These are phyloP conservation scores for Nemania diffusa DNA, from an alignment of 2,329 filamentous ascomycete species.

Conservation along the genomic window DNA sequence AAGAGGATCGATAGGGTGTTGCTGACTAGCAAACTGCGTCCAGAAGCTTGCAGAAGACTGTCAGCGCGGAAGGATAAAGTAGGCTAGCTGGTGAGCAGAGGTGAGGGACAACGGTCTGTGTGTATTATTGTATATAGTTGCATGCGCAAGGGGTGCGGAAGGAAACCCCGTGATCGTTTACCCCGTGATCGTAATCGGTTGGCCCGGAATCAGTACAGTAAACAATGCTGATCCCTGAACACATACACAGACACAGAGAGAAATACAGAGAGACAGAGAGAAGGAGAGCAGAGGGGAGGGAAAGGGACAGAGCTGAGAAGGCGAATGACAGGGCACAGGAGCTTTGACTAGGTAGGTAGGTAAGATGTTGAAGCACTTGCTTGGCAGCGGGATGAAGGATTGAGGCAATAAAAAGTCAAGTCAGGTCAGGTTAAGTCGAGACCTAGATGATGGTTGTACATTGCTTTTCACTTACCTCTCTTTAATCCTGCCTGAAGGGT, in stretches of 20 bases:
- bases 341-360: background rate
- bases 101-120: background rate
- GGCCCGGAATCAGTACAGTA: constrained; percentile 28
- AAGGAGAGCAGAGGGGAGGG: background rate
- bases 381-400: constrained; percentile 4
- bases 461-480: constrained; percentile 26
- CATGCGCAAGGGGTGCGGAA: background rate
- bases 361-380: constrained; percentile 1
- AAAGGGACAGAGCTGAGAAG: background rate
- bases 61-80: constrained; percentile 6
- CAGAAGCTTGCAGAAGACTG: background rate
- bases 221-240: constrained; percentile 1
- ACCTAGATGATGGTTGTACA: background rate
- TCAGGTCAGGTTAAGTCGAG: no score
- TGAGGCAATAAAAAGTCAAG: constrained; percentile 29
- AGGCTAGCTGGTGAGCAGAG: background rate
- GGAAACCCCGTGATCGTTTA: no score
- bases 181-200: constrained; percentile 12
- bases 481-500: constrained; percentile 8
- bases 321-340: background rate
- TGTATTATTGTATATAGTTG: background rate
- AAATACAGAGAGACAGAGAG: no score
- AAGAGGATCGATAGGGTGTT: background rate
- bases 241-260: no score
- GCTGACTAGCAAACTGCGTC: background rate